A percentile compares a stretch with the other conserved stretches of the same genome.
These are phyloP conservation scores for Rhynchosporium graminicola DNA, from an alignment of 2,329 filamentous ascomycete species.

Conservation along the genomic window DNA sequence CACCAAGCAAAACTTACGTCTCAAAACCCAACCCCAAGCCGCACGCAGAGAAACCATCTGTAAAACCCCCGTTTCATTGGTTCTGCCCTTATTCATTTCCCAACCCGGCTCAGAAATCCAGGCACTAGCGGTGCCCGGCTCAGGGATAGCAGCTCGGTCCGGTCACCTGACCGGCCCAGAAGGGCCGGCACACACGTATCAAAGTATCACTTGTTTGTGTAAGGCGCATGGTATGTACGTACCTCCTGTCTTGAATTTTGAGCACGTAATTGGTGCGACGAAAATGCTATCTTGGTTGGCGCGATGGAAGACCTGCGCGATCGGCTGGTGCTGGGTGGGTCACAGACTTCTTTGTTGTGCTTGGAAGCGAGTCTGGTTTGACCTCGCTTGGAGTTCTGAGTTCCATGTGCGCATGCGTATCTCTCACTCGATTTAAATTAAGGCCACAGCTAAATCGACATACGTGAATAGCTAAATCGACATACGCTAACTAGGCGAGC, in stretches of 20 bases:
- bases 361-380: neutral
- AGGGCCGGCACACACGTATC: too few species aligned
- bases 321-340: neutral
- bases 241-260: neutral
- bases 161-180: constrained; percentile 1
- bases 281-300: too few species aligned
- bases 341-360: too few species aligned
- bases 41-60: neutral
- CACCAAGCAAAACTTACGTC: constrained; percentile 3
- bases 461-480: too few species aligned
- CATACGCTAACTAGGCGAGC: too few species aligned
- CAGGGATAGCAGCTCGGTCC: neutral
- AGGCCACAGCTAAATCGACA: too few species aligned
- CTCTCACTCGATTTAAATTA: too few species aligned
- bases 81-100: too few species aligned
- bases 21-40: neutral
- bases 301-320: neutral
- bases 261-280: constrained; percentile 5
- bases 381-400: neutral
- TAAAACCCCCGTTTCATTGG: neutral
- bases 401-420: too few species aligned
- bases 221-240: neutral
- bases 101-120: neutral
- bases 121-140: constrained; percentile 4
- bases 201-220: neutral